Percentiles rank a stretch among this genome's conserved stretches.
Conservation (phyloP, 2,329 filamentous ascomycete species). For the Paracorniculantispora psalliotae region DNA sequence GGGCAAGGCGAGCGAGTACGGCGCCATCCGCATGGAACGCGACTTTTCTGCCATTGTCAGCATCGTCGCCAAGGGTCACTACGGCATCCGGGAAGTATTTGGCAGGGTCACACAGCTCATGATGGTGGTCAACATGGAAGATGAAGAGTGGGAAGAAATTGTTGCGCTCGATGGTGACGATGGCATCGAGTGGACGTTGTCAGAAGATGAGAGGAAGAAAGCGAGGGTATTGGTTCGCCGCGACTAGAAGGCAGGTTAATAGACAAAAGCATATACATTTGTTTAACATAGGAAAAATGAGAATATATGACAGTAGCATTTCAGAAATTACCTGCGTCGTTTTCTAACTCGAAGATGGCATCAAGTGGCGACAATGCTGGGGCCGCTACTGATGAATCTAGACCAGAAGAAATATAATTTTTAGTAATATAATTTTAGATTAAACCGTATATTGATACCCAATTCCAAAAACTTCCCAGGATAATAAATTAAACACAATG, state of each 20-base stretch:
- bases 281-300: not conserved
- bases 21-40: conserved; percentile 76
- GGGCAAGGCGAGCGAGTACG: conserved; percentile 73
- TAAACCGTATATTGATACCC: no score
- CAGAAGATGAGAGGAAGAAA: conserved; percentile 65
- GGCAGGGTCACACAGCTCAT: conserved; percentile 72
- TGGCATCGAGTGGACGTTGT: conserved; percentile 67
- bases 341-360: not conserved
- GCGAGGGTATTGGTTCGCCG: conserved; percentile 61
- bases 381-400: no score
- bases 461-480: no score
- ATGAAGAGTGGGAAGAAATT: conserved; percentile 88
- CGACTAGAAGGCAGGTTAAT: not conserved
- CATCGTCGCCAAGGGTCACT: conserved; percentile 64
- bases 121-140: conserved; percentile 89
- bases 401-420: no score
- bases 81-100: conserved; percentile 73
- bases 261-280: not conserved
- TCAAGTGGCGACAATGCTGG: no score
- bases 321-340: not conserved
- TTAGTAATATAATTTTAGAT: no score
- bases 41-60: conserved; percentile 74
- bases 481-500: no score
- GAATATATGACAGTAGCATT: not conserved
- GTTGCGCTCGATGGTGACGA: conserved; percentile 47